These are phyloP conservation scores for Acacia pycnantha DNA, from an alignment of 331 rosid genomes.

Conservation along the genomic window DNA sequence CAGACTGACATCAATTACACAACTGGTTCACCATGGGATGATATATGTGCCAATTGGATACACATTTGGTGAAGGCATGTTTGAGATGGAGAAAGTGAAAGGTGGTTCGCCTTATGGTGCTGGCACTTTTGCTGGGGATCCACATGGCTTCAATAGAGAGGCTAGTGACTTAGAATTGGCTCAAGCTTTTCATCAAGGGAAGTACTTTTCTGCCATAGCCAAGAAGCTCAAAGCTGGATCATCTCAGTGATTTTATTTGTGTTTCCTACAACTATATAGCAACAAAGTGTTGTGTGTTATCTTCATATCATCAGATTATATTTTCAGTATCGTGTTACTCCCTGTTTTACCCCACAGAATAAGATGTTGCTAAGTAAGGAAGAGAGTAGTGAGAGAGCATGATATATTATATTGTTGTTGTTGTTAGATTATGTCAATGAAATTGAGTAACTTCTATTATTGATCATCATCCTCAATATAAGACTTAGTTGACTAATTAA, in stretches of 20 bases:
- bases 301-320: not conserved
- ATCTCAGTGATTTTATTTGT: constrained; percentile 42
- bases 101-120: constrained; percentile 94
- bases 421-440: not conserved
- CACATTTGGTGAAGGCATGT: constrained; percentile 96
- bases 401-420: not conserved
- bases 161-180: constrained; percentile 85
- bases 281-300: not conserved
- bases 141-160: constrained; percentile 74
- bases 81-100: constrained; percentile 81
- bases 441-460: not conserved
- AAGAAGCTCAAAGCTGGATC: constrained; percentile 71
- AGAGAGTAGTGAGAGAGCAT: not conserved
- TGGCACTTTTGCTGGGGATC: constrained; percentile 74
- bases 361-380: not conserved
- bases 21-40: constrained; percentile 90
- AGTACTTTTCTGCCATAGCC: constrained; percentile 76
- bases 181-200: constrained; percentile 95
- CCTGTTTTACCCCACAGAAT: not conserved
- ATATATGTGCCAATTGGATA: constrained; percentile 89
- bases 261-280: not conserved
- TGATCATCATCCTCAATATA: no score
- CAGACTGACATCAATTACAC: constrained; percentile 90
- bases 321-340: not conserved
- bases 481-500: no score